Evolutionary conservation across 306 rosid species (phyloP), one percentile per base, ranked within the genome.

Genomic region (Quercus gilva): DNA sequence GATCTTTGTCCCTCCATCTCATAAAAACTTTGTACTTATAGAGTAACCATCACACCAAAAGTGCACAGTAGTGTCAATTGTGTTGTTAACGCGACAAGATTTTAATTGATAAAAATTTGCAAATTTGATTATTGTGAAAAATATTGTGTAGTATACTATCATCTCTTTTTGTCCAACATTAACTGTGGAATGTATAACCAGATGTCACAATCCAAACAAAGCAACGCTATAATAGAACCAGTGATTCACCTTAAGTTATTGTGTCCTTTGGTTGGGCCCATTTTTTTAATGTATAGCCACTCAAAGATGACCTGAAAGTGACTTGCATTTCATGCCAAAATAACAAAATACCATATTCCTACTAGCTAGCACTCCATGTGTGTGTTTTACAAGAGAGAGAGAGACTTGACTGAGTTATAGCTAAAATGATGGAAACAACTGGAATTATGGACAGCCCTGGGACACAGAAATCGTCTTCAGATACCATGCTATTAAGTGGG

Each of bases 341-440:
- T 19, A 63, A 19, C 7, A 43, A 28, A 63, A 14, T 15, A 15
- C 12, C 43, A 10, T 49, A 49, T 49, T 49, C 69, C 3, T 4
- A 0, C 25, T 8, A 7, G 31, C 33, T 4, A 1, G 19, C 37
- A 28, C 41, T 13, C n/a, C 1, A 1, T 13, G 14, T 14, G 69
- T 28, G 41, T 63, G 69, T 33, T 63, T 26, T 63, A 28, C 9
- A 63, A 28, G 20, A 2, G 49, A 0, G 8, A 26, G 45, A 25
- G 37, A 55, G 43, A 56, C 37, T 31, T 61, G 69, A 73, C 74
- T 14, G 43, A 73, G 12, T 10, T 60, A 17, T 25, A 9, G 2
- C 45, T 18, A 10, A 55, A 81, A 69, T 75, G 64, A 75, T 75
- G 76, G 73, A 58, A 70, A 76, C 84, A 70, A 52, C 77, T 70